Conservation (phyloP, 192 early-diverging fungal species). For the Phlyctochytrium planicorne region DNA sequence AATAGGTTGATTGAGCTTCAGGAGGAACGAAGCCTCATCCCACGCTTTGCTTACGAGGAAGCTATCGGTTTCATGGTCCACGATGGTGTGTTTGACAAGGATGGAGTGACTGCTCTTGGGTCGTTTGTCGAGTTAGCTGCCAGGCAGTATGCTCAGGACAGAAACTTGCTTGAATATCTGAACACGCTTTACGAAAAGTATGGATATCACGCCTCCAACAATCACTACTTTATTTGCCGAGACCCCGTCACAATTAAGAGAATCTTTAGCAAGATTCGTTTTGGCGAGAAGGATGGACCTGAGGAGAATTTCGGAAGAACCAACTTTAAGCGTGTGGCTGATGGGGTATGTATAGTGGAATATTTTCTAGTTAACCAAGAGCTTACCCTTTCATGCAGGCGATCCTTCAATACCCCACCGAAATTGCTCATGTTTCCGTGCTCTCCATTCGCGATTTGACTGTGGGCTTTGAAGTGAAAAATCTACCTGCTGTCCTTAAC, state of each 20-base stretch:
- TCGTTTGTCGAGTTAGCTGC: slow-evolving; percentile 72
- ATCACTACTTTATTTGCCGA: slow-evolving; percentile 85
- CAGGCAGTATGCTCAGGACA: slow-evolving; percentile 62
- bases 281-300: slow-evolving; percentile 44
- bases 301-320: not conserved
- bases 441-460: slow-evolving; percentile 83
- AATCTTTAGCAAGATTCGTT: slow-evolving; percentile 84
- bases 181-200: slow-evolving; percentile 74
- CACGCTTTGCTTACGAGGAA: slow-evolving; percentile 89
- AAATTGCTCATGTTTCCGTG: slow-evolving; percentile 68
- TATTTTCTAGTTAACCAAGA: slow-evolving; percentile 20
- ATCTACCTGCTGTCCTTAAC: slow-evolving; percentile 13
- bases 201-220: slow-evolving; percentile 82
- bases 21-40: slow-evolving; percentile 56
- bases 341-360: slow-evolving; percentile 29
- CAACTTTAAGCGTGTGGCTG: not conserved
- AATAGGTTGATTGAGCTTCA: slow-evolving; percentile 71
- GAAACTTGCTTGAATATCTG: slow-evolving; percentile 65
- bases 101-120: slow-evolving; percentile 83
- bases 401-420: slow-evolving; percentile 68
- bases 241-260: slow-evolving; percentile 65
- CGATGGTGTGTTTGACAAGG: slow-evolving; percentile 83
- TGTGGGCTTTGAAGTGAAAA: slow-evolving; percentile 68
- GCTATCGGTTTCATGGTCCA: slow-evolving; percentile 84
- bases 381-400: not conserved